These are phyloP conservation scores for Phymatotrichopsis omnivora DNA, from an alignment of 2,329 filamentous ascomycete genomes.

Conservation along the genomic window DNA sequence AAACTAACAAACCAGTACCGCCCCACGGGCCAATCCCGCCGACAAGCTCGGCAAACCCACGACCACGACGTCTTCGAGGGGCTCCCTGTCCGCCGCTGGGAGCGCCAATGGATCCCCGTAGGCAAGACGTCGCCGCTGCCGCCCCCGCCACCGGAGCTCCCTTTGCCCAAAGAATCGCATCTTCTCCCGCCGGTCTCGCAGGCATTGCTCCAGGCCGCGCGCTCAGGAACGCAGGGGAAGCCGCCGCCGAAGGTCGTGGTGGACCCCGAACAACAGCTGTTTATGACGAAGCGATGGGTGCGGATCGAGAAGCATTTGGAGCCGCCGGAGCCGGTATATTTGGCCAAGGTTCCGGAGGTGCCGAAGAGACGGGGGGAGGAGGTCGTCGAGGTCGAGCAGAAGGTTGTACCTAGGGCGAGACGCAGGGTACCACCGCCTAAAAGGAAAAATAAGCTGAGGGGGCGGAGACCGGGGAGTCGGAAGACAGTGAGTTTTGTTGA, in stretches of 20 bases:
- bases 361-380: slow-evolving; percentile 25
- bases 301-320: slow-evolving; percentile 28
- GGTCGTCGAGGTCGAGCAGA: slow-evolving; percentile 22
- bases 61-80: slow-evolving; percentile 33
- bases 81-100: slow-evolving; percentile 31
- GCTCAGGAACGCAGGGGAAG: slow-evolving; percentile 23
- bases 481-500: slow-evolving; percentile 26
- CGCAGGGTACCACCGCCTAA: slow-evolving; percentile 31
- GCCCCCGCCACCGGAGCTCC: slow-evolving; percentile 29
- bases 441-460: slow-evolving; percentile 27
- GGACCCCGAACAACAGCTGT: slow-evolving; percentile 24
- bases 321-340: slow-evolving; percentile 28
- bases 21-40: slow-evolving; percentile 31
- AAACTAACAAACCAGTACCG: slow-evolving; percentile 27
- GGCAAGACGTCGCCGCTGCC: slow-evolving; percentile 27
- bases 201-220: slow-evolving; percentile 31
- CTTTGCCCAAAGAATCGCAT: slow-evolving; percentile 31
- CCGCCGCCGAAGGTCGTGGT: slow-evolving; percentile 10
- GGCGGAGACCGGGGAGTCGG: slow-evolving; percentile 29
- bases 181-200: slow-evolving; percentile 31
- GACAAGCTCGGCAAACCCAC: slow-evolving; percentile 26
- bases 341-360: slow-evolving; percentile 27
- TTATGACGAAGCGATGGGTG: slow-evolving; percentile 31
- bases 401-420: too few relatives aligned
- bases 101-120: slow-evolving; percentile 29